Base-by-base conservation (phyloP, 2,329 filamentous ascomycete species). In the Epichloe festucae region DNA sequence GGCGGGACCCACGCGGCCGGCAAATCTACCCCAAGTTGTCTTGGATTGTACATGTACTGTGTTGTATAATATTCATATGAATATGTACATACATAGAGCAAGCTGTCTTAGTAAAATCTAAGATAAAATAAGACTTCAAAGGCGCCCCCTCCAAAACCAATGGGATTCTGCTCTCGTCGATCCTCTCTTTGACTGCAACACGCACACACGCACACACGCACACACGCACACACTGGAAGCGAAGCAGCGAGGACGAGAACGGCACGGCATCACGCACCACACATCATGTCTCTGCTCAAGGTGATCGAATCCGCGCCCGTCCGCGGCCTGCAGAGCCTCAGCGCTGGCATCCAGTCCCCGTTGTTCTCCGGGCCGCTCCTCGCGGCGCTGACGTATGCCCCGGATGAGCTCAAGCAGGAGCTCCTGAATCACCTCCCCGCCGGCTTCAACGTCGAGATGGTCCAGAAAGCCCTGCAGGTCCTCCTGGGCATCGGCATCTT, bases 401-500 rank as follows among this genome's bases (percentile, higher is more conserved):
- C 57, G 1, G 49, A 56, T 12, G 7, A 40, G 23, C 12, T 53
- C 23, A 53, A 43, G 35, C 49, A 35, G 7, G 43, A 46, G 12
- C 23, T 54, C 11, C 40, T 54, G 15, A 40, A 35, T 12, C 46
- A 38, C 17, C 46, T 54, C n/a, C 50, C 55, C 4, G 17, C 49
- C 23, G 35, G 39, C 40, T 46, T 50, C 44, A 48, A 46, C 34
- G 5, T 55, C 43, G 50, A 42, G 31, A n/a, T 49, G 2, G 54
- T 41, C 48, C 48, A 35, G 11, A 52, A 48, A 3, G 53, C 42
- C 19, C 50, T 57, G 19, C 40, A 55, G 35, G 52, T 59, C 5
- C 56, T 64, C 8, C 38, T 65, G 11, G 59, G 49, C 2, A 21
- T 66, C 6, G 57, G 61, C 6, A 5, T 64, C 11, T 10, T 64